Percentiles rank a stretch among this genome's conserved stretches.
Evolutionary conservation across 768 basidiomycete species (phyloP).

Genomic region (Leccinum disarticulatum): DNA sequence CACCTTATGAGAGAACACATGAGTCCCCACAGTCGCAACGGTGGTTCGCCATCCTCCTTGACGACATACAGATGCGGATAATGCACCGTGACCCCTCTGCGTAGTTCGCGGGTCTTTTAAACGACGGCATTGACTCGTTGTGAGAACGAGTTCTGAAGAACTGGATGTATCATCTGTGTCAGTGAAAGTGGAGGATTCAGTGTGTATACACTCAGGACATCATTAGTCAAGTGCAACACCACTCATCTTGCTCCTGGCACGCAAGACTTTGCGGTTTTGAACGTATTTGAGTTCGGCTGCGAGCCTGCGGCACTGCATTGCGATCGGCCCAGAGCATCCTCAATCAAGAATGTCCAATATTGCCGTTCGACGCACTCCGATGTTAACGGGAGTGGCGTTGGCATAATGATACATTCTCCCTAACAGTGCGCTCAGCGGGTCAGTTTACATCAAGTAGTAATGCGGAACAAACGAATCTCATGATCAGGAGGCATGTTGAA

Average conservation of each 20-base stretch:
- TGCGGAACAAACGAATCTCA: conserved; percentile 40
- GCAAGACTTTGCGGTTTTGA: conserved; percentile 84
- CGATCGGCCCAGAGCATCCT: conserved; percentile 95
- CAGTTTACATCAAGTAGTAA: not conserved
- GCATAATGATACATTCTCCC: conserved; percentile 54
- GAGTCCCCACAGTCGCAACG: not conserved
- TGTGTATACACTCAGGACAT: not conserved
- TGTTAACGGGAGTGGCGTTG: conserved; percentile 83
- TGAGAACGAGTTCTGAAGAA: conserved; percentile 92
- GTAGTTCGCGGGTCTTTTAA: conserved; percentile 94
- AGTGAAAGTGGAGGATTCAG: not conserved
- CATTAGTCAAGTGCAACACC: not conserved
- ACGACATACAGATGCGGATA: conserved; percentile 93
- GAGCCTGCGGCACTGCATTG: conserved; percentile 76
- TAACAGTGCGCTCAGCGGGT: conserved; percentile 59
- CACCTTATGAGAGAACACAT: not conserved
- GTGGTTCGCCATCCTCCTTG: conserved; percentile 96
- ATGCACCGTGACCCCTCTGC: conserved; percentile 80
- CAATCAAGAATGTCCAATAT: conserved; percentile 81
- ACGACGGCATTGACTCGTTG: conserved; percentile 91
- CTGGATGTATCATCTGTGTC: conserved; percentile 74
- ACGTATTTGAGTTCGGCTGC: conserved; percentile 92
- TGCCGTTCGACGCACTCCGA: conserved; percentile 95
- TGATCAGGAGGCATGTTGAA: conserved; percentile 90
- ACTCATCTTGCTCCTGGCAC: conserved; percentile 80